A percentile compares a stretch with the other conserved stretches of the same genome.
phyloP scores from a whole-genome alignment of 495 filamentous ascomycete species.

The Aspergillus egyptiacus region DNA sequence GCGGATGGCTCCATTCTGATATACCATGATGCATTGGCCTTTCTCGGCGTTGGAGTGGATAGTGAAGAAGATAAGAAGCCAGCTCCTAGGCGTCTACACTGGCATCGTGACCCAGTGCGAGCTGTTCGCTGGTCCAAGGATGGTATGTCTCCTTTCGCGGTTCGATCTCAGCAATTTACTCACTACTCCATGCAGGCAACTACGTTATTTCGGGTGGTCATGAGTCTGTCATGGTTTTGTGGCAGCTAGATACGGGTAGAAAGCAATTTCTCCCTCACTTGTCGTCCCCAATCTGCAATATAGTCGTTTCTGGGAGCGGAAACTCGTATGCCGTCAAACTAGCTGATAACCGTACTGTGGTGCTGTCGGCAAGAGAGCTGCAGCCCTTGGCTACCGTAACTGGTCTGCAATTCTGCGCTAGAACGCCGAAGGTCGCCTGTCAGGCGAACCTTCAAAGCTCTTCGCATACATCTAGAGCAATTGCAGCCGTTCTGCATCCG shows the following conservation, averaged over 20 bases:
- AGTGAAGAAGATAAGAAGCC: slow-evolving; percentile 36
- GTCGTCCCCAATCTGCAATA: slow-evolving; percentile 70
- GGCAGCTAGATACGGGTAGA: slow-evolving; percentile 84
- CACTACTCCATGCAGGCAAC: slow-evolving; percentile 55
- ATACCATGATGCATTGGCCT: slow-evolving; percentile 64
- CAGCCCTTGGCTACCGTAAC: slow-evolving; percentile 72
- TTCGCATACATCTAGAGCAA: not conserved
- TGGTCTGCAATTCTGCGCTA: slow-evolving; percentile 61
- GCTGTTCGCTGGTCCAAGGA: slow-evolving; percentile 83
- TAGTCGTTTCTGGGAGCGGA: slow-evolving; percentile 73
- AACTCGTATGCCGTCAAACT: slow-evolving; percentile 75
- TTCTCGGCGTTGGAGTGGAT: slow-evolving; percentile 40
- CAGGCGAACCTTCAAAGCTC: slow-evolving; percentile 19
- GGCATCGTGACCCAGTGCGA: slow-evolving; percentile 80
- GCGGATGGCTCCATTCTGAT: slow-evolving; percentile 67
- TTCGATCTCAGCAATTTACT: slow-evolving; percentile 5
- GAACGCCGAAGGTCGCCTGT: slow-evolving; percentile 12
- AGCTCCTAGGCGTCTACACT: slow-evolving; percentile 60
- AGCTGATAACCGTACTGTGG: slow-evolving; percentile 83
- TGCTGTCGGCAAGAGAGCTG: slow-evolving; percentile 84
- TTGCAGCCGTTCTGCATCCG: slow-evolving; percentile 49
- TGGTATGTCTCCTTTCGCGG: slow-evolving; percentile 51
- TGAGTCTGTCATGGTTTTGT: slow-evolving; percentile 88
- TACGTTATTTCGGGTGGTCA: slow-evolving; percentile 90
- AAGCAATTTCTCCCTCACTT: slow-evolving; percentile 83